Evolutionary conservation across 2,329 filamentous ascomycete species (phyloP), one percentile per base, ranked within the genome.

Genomic region (Colletotrichum sp.): DNA sequence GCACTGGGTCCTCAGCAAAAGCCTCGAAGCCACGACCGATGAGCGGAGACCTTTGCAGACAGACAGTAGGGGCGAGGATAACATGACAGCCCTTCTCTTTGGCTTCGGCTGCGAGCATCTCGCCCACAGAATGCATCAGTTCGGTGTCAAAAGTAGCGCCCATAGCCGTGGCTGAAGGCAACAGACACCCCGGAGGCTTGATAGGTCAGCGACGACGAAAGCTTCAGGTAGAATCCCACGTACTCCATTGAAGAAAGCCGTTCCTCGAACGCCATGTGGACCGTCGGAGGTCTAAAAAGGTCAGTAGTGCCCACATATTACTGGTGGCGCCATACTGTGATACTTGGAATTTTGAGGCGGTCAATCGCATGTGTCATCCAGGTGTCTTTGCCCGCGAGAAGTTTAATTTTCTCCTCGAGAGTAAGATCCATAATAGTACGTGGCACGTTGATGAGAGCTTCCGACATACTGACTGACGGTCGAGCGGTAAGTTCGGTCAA

Each of bases 41-140:
- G 43, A 68, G 68, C 15, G 68, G 73, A 6, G 55, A 65, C 39
- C 73, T 65, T 32, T 72, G 73, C n/a, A 75, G 52, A 32, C 68
- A 75, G 15, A 68, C 63, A 12, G 73, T 75, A 7, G 73, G 73
- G 6, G 68, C 68, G 26, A 75, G 73, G 13, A 72, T 34, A 18
- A 61, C 55, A 4, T 67, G 48, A 3, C 36, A 36, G 10, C 32
- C 43, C 26, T 72, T 63, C 9, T 36, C 52, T 21, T 59, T 68
- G 9, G 66, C 66, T n/a, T 68, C 66, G 0, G 15, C 13, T 9
- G 32, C 32, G 32, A 68, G 66, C 5, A 60, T 26, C n/a, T 39
- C 18, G 12, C 52, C 52, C 0, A 60, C 52, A 0, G 15, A 18
- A n/a, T 52, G 36, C 30, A 70, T 34, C 13, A 74, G 10, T 28